A percentile compares a stretch with the other conserved stretches of the same genome.
phyloP scores from a whole-genome alignment of 805 yeast species.

The Debaryomyces prosopidis region DNA sequence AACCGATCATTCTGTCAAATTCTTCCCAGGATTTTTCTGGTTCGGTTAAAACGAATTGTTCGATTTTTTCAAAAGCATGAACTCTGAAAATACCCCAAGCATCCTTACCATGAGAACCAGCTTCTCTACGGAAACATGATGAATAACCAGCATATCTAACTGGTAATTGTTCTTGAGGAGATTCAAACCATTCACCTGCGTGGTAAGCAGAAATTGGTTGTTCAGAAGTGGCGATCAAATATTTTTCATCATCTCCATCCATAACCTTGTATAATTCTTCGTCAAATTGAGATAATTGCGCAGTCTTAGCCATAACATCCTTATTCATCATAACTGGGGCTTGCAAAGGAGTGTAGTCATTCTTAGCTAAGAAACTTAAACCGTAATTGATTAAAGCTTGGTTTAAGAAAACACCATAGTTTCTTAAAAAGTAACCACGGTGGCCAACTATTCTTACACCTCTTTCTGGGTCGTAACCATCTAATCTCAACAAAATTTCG shows the following conservation, averaged over 20 bases:
- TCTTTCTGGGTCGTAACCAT: conserved; percentile 98
- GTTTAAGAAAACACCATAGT: conserved; percentile 94
- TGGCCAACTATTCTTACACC: conserved; percentile 98
- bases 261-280: conserved; percentile 96
- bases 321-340: conserved; percentile 99
- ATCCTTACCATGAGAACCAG: conserved; percentile 98
- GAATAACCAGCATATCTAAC: conserved; percentile 97
- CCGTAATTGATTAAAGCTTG: conserved; percentile 98
- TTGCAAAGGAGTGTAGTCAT: conserved; percentile 87
- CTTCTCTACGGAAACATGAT: conserved; percentile 98
- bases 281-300: conserved; percentile 96
- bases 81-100: conserved; percentile 99
- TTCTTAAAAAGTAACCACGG: conserved; percentile 95
- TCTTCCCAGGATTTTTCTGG: conserved; percentile 98
- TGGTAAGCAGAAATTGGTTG: conserved; percentile 99
- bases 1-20: conserved; percentile 91
- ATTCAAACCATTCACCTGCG: conserved; percentile 97
- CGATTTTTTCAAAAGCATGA: conserved; percentile 97
- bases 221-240: conserved; percentile 96
- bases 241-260: conserved; percentile 97
- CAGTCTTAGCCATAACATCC: conserved; percentile 99
- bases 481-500: conserved; percentile 89
- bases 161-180: conserved; percentile 95
- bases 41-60: conserved; percentile 93
- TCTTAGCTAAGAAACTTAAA: conserved; percentile 72